These are phyloP conservation scores for Calophaca sinica DNA, from an alignment of 306 rosid genomes.

Conservation along the genomic window DNA sequence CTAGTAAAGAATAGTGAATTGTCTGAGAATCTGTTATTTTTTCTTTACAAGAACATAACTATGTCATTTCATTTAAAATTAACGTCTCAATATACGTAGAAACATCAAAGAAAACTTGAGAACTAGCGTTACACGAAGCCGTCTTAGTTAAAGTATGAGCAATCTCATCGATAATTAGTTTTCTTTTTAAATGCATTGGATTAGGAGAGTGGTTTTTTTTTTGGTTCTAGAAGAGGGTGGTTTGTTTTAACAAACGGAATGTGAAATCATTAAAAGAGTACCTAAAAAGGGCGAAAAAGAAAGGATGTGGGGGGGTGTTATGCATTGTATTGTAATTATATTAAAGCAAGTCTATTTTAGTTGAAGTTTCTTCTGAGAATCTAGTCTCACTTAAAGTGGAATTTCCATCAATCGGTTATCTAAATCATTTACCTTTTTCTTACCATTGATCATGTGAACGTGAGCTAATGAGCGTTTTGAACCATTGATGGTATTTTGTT, in stretches of 20 bases:
- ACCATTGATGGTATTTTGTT: slow-evolving; percentile 67
- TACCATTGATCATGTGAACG: slow-evolving; percentile 33
- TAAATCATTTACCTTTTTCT: slow-evolving; percentile 32
- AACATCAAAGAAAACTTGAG: too few relatives aligned
- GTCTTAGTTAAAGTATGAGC: too few relatives aligned
- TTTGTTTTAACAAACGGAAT: slow-evolving; percentile 6
- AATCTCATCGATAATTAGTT: too few relatives aligned
- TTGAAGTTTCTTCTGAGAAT: slow-evolving; percentile 42
- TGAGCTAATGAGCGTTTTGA: slow-evolving; percentile 45
- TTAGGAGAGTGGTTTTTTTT: background rate
- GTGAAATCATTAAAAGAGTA: slow-evolving; percentile 50
- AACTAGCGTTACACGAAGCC: too few relatives aligned
- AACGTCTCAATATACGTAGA: too few relatives aligned
- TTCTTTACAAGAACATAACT: too few relatives aligned
- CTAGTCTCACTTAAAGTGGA: slow-evolving; percentile 33
- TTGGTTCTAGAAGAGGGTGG: too few relatives aligned
- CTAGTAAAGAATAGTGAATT: too few relatives aligned
- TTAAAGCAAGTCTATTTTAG: slow-evolving; percentile 42
- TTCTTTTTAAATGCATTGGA: background rate
- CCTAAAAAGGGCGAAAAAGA: slow-evolving; percentile 35
- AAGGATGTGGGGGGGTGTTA: slow-evolving; percentile 25
- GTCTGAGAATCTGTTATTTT: too few relatives aligned
- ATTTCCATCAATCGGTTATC: slow-evolving; percentile 19
- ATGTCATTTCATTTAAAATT: too few relatives aligned
- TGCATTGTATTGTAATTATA: background rate